Evolutionary conservation across 2,329 filamentous ascomycete species (phyloP), one percentile per base, ranked within the genome.

Genomic region (Aspergillus sp.): DNA sequence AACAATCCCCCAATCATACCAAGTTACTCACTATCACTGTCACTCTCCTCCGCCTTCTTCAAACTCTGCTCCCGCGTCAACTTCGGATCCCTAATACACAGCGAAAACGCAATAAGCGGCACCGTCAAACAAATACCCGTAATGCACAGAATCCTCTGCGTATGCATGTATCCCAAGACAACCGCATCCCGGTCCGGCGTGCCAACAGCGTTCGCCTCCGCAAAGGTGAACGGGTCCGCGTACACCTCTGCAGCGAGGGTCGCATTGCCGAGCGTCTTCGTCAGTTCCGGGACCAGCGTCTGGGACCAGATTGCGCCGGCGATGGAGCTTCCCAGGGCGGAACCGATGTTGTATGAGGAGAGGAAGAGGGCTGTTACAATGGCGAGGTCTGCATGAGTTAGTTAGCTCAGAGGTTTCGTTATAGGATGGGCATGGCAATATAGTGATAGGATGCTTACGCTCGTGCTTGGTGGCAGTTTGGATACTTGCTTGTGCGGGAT

Each of bases 251-350:
- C 62, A 0, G 79, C 82, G 60, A 70, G 71, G 44, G 66, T 77
- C 45, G 66, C 64, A 50, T 81, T 79, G 25, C 70, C 71, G 12
- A 78, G 68, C 5, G 70, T 67, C 3, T 64, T 54, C 6, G 64
- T 64, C 3, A 88, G 78, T 41, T 77, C 68, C 0, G 59, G 56
- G 2, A 82, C 84, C 45, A 87, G 75, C 2, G 81, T 73, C 66
- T 88, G 84, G 0, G 82, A 83, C 85, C 85, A 88, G 60, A 88
- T 81, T 19, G 84, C 82, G 14, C 85, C 85, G 0, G 85, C 85
- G 25, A 88, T 80, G 15, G 83, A 79, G 66, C 83, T 82, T 21
- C 86, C 85, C 1, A 87, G 69, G 1, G 85, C 85, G 5, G 80
- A 84, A 31, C 86, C 86, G 40, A 88, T 78, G 67, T 84, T 85